Evolutionary conservation across 331 rosid genomes (phyloP).

Genomic region (Pyracantha coccinea): DNA sequence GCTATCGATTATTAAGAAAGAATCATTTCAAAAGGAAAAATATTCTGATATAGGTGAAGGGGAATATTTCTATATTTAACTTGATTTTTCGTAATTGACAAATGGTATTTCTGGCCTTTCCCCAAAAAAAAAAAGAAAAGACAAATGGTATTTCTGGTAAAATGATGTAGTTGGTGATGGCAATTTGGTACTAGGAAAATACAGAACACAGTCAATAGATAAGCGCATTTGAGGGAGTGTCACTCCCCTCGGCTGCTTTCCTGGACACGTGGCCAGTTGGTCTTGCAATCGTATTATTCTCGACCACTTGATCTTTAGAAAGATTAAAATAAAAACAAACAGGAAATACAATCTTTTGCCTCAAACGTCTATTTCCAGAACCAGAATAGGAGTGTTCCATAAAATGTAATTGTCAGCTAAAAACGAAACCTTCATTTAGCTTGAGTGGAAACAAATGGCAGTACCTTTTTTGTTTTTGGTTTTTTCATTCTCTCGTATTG

Average conservation of each 20-base stretch:
- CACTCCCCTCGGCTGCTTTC: slow-evolving; percentile 11
- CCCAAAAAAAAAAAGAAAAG: too few species aligned
- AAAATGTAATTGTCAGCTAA: background rate
- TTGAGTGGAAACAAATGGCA: slow-evolving; percentile 6
- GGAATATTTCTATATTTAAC: background rate
- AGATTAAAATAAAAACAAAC: background rate
- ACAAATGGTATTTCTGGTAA: background rate
- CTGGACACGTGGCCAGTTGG: slow-evolving; percentile 38
- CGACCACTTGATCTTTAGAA: slow-evolving; percentile 15
- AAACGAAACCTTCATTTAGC: background rate
- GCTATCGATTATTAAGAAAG: too few species aligned
- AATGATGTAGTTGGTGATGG: background rate
- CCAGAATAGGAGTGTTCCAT: background rate
- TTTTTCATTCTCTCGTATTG: background rate
- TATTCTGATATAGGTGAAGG: too few species aligned
- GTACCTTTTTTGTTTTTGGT: background rate
- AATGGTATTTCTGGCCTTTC: background rate
- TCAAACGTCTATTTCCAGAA: background rate
- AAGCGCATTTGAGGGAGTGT: slow-evolving; percentile 15
- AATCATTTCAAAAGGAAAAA: too few species aligned
- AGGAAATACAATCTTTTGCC: background rate
- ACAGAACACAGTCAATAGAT: background rate
- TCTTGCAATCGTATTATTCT: slow-evolving; percentile 23
- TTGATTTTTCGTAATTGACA: background rate
- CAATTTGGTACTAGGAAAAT: slow-evolving; percentile 9